Percentiles rank a stretch among this genome's conserved stretches.
Conservation (phyloP, 164 flowering plant genomes). For the Nymphaea colorata region DNA sequence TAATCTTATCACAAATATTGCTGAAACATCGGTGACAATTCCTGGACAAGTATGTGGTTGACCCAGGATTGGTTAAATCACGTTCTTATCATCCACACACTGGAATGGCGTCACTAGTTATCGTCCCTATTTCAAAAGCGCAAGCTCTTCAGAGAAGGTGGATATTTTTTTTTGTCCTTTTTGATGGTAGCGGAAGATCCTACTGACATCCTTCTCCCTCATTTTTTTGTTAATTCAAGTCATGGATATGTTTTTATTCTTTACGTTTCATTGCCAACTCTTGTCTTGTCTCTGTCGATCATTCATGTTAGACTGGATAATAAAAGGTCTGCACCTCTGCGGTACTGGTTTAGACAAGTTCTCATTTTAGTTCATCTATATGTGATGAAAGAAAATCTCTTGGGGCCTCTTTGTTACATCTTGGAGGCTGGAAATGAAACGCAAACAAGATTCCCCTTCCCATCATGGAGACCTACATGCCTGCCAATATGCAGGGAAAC, state of each 20-base stretch:
- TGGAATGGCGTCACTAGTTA: slow-evolving; percentile 59
- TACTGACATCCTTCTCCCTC: background rate
- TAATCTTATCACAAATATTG: slow-evolving; percentile 90
- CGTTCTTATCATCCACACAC: slow-evolving; percentile 59
- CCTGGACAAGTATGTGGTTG: slow-evolving; percentile 92
- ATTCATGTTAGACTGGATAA: too few relatives aligned
- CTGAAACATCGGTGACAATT: slow-evolving; percentile 92
- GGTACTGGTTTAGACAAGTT: too few relatives aligned
- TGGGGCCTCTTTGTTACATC: too few relatives aligned
- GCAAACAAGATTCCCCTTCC: too few relatives aligned
- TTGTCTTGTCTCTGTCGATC: too few relatives aligned
- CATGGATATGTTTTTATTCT: background rate
- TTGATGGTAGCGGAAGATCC: background rate
- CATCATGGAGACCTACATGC: too few relatives aligned
- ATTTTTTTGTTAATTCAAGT: background rate
- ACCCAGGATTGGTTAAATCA: slow-evolving; percentile 94
- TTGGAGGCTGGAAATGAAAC: too few relatives aligned
- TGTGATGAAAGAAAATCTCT: too few relatives aligned
- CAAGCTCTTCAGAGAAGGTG: slow-evolving; percentile 96
- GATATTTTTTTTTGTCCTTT: background rate
- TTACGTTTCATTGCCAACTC: too few relatives aligned
- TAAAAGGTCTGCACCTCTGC: too few relatives aligned
- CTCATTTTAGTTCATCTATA: too few relatives aligned
- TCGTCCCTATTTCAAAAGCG: slow-evolving; percentile 75
- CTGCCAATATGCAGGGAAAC: too few relatives aligned